These are phyloP conservation scores for Aegle marmelos DNA, from an alignment of 345 rosid genomes.

Conservation along the genomic window DNA sequence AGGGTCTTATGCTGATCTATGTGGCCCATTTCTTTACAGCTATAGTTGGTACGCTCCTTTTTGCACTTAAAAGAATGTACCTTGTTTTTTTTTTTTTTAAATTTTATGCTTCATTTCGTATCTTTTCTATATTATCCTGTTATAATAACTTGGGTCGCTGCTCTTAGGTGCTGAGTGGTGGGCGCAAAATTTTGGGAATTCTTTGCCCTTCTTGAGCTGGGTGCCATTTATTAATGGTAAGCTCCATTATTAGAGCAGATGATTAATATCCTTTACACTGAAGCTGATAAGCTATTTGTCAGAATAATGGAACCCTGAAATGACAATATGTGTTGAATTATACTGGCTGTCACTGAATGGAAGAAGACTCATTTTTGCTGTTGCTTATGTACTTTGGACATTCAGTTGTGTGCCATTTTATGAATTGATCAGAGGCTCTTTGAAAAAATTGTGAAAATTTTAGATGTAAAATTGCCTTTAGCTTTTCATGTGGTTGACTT, in stretches of 20 bases:
- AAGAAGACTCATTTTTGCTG: neutral
- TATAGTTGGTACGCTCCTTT: conserved; percentile 66
- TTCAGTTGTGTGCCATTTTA: neutral
- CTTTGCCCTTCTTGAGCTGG: conserved; percentile 76
- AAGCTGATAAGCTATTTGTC: neutral
- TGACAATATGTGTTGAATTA: neutral
- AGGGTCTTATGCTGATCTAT: conserved; percentile 89
- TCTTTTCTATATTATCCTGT: conserved; percentile 10
- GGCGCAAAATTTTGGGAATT: conserved; percentile 61
- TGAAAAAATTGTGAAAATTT: neutral
- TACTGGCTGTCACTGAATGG: neutral
- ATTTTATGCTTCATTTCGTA: neutral
- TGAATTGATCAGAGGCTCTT: neutral
- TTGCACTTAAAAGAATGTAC: neutral
- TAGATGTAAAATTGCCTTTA: neutral
- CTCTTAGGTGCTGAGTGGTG: conserved; percentile 93
- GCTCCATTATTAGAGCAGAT: conserved; percentile 2
- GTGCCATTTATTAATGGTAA: conserved; percentile 75
- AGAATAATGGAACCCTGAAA: neutral
- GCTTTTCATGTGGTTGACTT: neutral
- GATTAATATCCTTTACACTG: neutral
- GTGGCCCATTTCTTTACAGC: conserved; percentile 72
- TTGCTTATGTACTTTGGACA: neutral
- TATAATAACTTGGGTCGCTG: conserved; percentile 6
- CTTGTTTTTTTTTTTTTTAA: neutral